Evolutionary conservation across 495 filamentous ascomycete species (phyloP), one percentile per base, ranked within the genome.

Genomic region (Aspergillus hancockii): DNA sequence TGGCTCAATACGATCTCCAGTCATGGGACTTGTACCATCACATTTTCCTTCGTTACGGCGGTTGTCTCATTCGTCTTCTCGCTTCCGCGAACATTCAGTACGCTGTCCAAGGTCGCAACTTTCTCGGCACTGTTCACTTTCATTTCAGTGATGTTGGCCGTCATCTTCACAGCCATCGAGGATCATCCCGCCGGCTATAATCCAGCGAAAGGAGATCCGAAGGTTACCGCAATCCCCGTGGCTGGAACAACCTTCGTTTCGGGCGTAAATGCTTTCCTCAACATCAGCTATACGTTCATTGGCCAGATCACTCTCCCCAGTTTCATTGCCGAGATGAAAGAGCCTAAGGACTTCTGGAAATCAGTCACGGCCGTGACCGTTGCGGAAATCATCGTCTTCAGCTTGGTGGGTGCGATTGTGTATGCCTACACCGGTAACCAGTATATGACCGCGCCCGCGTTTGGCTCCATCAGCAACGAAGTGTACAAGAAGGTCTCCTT

Each of bases 251-350:
- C 88, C 0, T 94, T 92, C 57, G 89, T 96, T 16, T 75, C 77
- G 6, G 91, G 88, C 8, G 82, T 93, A 74, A 90, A 83, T 50
- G 91, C 91, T 2, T 94, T 94, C 74, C 75, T 95, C 62, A 96
- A 96, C 71, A 95, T 96, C 67, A 85, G 83, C 72, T 96, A 94
- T 71, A 96, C 91, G 8, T 94, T 96, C 73, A 94, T 96, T 62
- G 91, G 91, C 4, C 91, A 96, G 69, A 96, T 96, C 70, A 96
- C 91, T 0, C 79, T 96, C 23, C 91, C 91, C 3, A 90, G 86
- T 64, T 96, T 96, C 77, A 96, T 96, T 61, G 91, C 91, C 5
- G 91, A 96, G 69, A 96, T 96, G 91, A 86, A 84, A 67, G 83
- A 94, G 36, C 91, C 91, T 0, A 81, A 80, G 57, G 91, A 96